Evolutionary conservation across 176 grass and related monocot genomes (phyloP), one percentile per base, ranked within the genome.

Genomic region (Oropetium thomaeum): DNA sequence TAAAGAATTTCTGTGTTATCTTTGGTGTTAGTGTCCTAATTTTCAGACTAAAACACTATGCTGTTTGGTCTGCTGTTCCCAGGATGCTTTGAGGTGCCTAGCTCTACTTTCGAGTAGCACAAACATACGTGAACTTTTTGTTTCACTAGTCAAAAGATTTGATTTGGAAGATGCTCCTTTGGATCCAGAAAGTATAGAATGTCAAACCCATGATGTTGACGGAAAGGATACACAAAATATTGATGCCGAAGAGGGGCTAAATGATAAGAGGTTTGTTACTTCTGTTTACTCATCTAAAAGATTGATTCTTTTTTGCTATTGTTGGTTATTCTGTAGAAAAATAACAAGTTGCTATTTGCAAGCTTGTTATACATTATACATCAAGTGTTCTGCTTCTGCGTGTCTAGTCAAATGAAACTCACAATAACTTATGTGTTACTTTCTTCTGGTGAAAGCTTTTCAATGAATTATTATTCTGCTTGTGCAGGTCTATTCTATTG

Each of bases 41-140:
- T 70, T 58, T 39, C 13, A 32, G 33, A 74, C 42, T 67, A 7
- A 53, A 37, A 55, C 55, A 60, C 2, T 37, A 39, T 71, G 23
- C 34, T 25, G 70, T 76, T 72, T 77, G 49, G 67, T 71, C 30
- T 80, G 57, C 73, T 52, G 82, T 87, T 87, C 83, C 67, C 75
- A 97, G 95, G 90, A 89, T 65, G 84, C 95, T 45, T 66, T 97
- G 77, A 82, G 70, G 70, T 89, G 81, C 70, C 60, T 97, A 30
- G 83, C 86, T 85, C 90, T 73, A 37, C 71, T 93, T 82, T 79
- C 83, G 69, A 78, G 74, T 62, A 75, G 88, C 42, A 65, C 67
- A 75, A 84, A 85, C 82, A 85, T 92, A 42, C 52, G 51, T 75
- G 88, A 74, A 37, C 72, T 93, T 79, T 97, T 93, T 80, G 40